Evolutionary conservation across 257 asterid species (phyloP).

Genomic region (Haberlea rhodopensis): DNA sequence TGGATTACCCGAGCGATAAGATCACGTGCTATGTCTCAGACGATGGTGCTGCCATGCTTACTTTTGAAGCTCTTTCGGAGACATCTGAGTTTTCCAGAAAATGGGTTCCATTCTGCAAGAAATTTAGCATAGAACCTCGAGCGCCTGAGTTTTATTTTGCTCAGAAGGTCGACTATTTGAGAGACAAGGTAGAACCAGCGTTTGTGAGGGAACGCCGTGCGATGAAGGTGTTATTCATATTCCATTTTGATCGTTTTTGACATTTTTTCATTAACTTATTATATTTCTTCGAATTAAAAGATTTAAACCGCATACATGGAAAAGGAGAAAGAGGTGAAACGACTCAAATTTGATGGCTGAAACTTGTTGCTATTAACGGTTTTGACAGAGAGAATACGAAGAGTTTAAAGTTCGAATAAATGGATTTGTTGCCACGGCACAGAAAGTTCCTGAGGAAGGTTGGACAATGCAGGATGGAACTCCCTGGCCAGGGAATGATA

Average conservation of each 20-base stretch:
- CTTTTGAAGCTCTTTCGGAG: constrained; percentile 90
- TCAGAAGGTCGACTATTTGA: constrained; percentile 76
- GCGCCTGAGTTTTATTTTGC: constrained; percentile 93
- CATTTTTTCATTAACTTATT: not conserved
- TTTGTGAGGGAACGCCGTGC: constrained; percentile 94
- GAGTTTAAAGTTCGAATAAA: constrained; percentile 81
- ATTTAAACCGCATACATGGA: not conserved
- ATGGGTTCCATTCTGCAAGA: constrained; percentile 97
- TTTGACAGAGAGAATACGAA: constrained; percentile 76
- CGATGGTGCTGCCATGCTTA: constrained; percentile 92
- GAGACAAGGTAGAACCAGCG: constrained; percentile 66
- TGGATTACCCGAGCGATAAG: constrained; percentile 81
- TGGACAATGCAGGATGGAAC: constrained; percentile 97
- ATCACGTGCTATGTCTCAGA: constrained; percentile 90
- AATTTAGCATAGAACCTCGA: constrained; percentile 72
- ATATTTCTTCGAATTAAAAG: not conserved
- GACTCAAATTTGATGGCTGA: constrained; percentile 4
- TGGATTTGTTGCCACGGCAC: constrained; percentile 77
- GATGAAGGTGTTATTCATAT: constrained; percentile 58
- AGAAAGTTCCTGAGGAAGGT: constrained; percentile 87
- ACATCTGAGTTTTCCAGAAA: constrained; percentile 82
- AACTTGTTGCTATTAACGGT: constrained; percentile 16
- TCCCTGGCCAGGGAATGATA: constrained; percentile 86
- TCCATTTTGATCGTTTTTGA: not conserved
- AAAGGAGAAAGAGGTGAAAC: not conserved